Percentiles rank a stretch among this genome's conserved stretches.
phyloP scores from a whole-genome alignment of 352 stramenopile species.

The Phytophthora megakarya region DNA sequence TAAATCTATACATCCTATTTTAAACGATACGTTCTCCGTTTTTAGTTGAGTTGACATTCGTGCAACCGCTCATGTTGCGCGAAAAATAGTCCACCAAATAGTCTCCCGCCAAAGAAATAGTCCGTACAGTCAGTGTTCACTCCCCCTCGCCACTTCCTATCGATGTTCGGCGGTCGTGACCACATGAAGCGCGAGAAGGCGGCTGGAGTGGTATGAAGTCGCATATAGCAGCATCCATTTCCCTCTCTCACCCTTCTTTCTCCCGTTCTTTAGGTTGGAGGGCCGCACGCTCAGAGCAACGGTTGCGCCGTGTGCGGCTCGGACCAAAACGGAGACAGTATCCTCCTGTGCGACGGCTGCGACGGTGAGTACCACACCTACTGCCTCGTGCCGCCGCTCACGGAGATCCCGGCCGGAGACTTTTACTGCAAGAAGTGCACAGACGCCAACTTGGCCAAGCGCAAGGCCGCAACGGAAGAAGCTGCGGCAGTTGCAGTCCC shows the following conservation, averaged over 20 bases:
- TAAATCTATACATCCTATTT: too few relatives aligned
- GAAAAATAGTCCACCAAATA: too few relatives aligned
- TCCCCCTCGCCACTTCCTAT: too few relatives aligned
- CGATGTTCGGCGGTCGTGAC: conserved; percentile 32
- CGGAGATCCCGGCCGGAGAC: conserved; percentile 74
- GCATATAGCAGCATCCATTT: too few relatives aligned
- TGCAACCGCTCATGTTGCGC: too few relatives aligned
- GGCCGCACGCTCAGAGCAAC: conserved; percentile 41
- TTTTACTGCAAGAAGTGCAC: conserved; percentile 85
- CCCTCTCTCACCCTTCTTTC: background rate
- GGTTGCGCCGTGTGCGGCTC: conserved; percentile 73
- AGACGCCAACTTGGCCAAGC: conserved; percentile 46
- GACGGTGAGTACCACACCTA: conserved; percentile 89
- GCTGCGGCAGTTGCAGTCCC: background rate
- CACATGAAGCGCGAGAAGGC: conserved; percentile 29
- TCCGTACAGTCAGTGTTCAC: too few relatives aligned
- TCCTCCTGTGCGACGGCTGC: conserved; percentile 84
- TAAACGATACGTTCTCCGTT: too few relatives aligned
- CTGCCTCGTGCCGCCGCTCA: conserved; percentile 75
- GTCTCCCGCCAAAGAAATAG: too few relatives aligned
- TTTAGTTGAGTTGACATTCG: too few relatives aligned
- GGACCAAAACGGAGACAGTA: conserved; percentile 80
- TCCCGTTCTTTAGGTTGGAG: conserved; percentile 22
- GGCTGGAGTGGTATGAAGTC: conserved; percentile 18
- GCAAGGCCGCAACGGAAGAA: conserved; percentile 40